phyloP scores from a whole-genome alignment of 495 filamentous ascomycete genomes.

The Penicillium taxi region DNA sequence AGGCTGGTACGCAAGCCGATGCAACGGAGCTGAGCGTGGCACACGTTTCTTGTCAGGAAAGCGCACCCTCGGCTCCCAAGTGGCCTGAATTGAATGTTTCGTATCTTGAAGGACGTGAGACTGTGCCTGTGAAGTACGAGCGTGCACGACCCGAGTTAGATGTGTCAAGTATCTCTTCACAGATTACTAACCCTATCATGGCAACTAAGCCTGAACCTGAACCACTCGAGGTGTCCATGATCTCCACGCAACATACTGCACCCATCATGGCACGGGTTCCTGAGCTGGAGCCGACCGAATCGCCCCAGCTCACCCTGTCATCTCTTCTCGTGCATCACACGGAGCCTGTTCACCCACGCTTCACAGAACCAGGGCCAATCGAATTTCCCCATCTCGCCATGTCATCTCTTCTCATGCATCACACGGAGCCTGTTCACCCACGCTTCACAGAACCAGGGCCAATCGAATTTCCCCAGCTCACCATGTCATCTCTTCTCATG shows the following conservation, averaged over 20 bases:
- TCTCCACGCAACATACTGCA: no score
- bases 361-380: no score
- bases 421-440: background rate
- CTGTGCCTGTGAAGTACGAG: slow-evolving; percentile 24
- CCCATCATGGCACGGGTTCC: background rate
- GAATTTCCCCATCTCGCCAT: no score
- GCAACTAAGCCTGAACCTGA: slow-evolving; percentile 16
- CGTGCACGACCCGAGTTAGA: slow-evolving; percentile 16
- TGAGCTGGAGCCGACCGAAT: no score
- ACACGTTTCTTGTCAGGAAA: slow-evolving; percentile 31
- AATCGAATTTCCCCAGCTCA: slow-evolving; percentile 7
- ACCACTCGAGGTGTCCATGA: slow-evolving; percentile 6
- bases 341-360: background rate
- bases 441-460: slow-evolving; percentile 12
- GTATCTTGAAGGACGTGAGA: slow-evolving; percentile 24
- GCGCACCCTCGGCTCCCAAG: slow-evolving; percentile 24
- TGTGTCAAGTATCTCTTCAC: slow-evolving; percentile 25
- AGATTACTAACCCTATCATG: slow-evolving; percentile 25
- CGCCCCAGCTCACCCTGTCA: no score
- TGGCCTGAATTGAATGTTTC: slow-evolving; percentile 25
- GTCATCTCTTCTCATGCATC: slow-evolving; percentile 1
- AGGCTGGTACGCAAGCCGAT: slow-evolving; percentile 11
- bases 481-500: slow-evolving; percentile 8
- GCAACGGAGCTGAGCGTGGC: slow-evolving; percentile 27
- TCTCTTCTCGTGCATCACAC: slow-evolving; percentile 1